Evolutionary conservation across 192 early-diverging fungal species (phyloP).

Genomic region (Coemansia umbellata): DNA sequence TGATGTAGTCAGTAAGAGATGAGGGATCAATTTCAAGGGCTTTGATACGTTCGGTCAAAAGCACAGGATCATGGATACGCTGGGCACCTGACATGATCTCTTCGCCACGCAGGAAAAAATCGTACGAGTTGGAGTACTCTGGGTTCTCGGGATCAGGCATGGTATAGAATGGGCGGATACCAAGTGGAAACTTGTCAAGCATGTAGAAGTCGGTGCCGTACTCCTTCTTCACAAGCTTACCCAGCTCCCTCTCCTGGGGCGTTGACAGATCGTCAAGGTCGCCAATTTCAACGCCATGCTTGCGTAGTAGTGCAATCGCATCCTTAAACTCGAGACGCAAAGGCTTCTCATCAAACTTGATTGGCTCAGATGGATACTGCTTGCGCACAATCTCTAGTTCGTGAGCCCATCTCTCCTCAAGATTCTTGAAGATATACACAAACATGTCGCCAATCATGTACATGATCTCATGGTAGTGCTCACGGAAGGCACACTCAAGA

Average conservation of each 20-base stretch:
- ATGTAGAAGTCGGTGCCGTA: constrained; percentile 98
- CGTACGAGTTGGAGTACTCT: constrained; percentile 97
- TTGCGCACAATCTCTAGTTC: constrained; percentile 83
- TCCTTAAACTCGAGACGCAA: constrained; percentile 84
- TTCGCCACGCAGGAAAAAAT: constrained; percentile 99
- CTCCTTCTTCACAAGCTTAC: constrained; percentile 85
- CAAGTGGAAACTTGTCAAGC: constrained; percentile 98
- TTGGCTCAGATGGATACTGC: constrained; percentile 92
- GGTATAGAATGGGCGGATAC: constrained; percentile 96
- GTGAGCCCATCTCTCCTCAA: constrained; percentile 72
- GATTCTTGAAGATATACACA: constrained; percentile 84
- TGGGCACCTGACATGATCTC: constrained; percentile 99
- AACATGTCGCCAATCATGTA: constrained; percentile 92
- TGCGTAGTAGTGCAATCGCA: constrained; percentile 83
- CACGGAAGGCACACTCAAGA: constrained; percentile 98
- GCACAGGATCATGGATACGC: constrained; percentile 89
- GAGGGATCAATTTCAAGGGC: constrained; percentile 70
- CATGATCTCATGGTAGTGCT: constrained; percentile 99
- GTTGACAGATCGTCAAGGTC: constrained; percentile 95
- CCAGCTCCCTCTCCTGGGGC: constrained; percentile 77
- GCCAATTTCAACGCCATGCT: constrained; percentile 81
- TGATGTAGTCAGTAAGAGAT: constrained; percentile 88
- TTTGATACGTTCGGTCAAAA: constrained; percentile 73
- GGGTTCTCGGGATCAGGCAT: constrained; percentile 91
- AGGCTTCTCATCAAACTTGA: constrained; percentile 79